Conservation (phyloP, 2,329 filamentous ascomycete species). For the Cyanodermella asteris region DNA sequence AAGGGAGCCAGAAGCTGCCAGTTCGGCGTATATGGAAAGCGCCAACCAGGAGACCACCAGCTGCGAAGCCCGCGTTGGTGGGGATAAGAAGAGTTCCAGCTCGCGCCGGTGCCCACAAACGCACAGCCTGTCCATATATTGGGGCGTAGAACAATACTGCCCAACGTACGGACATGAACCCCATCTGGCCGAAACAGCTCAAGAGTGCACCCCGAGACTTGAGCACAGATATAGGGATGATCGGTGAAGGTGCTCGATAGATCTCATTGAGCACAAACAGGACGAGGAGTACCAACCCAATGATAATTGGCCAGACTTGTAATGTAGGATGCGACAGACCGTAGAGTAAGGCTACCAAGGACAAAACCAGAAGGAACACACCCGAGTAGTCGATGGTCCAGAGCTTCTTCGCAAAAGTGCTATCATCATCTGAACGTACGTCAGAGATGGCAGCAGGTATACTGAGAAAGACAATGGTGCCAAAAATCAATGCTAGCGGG, state of each 20-base stretch:
- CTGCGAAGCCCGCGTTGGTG: slow-evolving; percentile 58
- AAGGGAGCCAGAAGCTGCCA: slow-evolving; percentile 50
- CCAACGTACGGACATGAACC: slow-evolving; percentile 67
- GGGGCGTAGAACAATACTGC: slow-evolving; percentile 61
- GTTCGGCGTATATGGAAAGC: slow-evolving; percentile 51
- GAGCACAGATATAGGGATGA: slow-evolving; percentile 52
- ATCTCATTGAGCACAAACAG: slow-evolving; percentile 40
- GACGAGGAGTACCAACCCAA: slow-evolving; percentile 37
- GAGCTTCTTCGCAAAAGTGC: slow-evolving; percentile 31
- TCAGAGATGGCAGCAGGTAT: slow-evolving; percentile 30
- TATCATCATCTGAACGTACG: slow-evolving; percentile 16
- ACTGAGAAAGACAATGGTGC: slow-evolving; percentile 38
- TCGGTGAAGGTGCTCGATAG: slow-evolving; percentile 41
- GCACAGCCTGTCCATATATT: slow-evolving; percentile 56
- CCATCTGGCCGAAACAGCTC: slow-evolving; percentile 51
- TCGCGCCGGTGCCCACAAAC: slow-evolving; percentile 43
- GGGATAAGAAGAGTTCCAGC: slow-evolving; percentile 60
- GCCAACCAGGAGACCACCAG: slow-evolving; percentile 51
- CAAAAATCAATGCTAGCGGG: slow-evolving; percentile 39
- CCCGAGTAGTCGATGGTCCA: slow-evolving; percentile 54
- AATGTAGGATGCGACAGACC: slow-evolving; percentile 44
- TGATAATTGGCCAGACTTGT: slow-evolving; percentile 33
- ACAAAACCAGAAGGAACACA: slow-evolving; percentile 39
- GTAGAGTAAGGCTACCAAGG: slow-evolving; percentile 51
- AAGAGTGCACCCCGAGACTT: slow-evolving; percentile 48